Conservation (phyloP, 306 rosid species). For the Cicer yamashitae region DNA sequence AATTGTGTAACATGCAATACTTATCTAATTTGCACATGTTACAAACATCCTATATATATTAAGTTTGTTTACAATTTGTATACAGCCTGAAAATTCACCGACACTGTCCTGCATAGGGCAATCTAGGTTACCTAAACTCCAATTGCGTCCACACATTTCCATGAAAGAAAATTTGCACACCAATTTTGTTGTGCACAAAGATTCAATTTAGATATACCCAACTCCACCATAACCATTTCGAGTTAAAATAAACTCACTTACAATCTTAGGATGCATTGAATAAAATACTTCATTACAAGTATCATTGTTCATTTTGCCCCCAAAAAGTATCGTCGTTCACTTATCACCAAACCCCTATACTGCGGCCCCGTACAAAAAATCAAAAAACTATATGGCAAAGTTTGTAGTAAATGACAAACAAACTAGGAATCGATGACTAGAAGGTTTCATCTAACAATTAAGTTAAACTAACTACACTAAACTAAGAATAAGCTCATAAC, state of each 20-base stretch:
- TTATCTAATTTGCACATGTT: too few relatives aligned
- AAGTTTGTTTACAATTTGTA: too few relatives aligned
- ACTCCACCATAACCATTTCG: background rate
- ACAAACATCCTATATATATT: too few relatives aligned
- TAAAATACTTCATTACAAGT: slow-evolving; percentile 9
- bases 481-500: background rate
- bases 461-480: slow-evolving; percentile 6
- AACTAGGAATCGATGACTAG: background rate
- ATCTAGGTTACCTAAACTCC: background rate
- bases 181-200: background rate
- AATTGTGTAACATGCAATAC: too few relatives aligned
- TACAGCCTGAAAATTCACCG: too few relatives aligned
- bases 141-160: slow-evolving; percentile 8
- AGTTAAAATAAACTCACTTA: background rate
- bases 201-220: background rate
- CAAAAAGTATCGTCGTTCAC: too few relatives aligned
- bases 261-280: slow-evolving; percentile 5
- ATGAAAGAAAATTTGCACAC: background rate
- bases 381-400: background rate
- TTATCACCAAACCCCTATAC: slow-evolving; percentile 6
- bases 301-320: background rate
- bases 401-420: background rate
- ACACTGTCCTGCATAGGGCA: too few relatives aligned
- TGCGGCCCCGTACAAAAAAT: background rate
- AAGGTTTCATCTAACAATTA: slow-evolving; percentile 21